Percentiles rank a stretch among this genome's conserved stretches.
These are phyloP conservation scores for Choricystis sp. DNA, from an alignment of 139 green algal genomes.

Conservation along the genomic window DNA sequence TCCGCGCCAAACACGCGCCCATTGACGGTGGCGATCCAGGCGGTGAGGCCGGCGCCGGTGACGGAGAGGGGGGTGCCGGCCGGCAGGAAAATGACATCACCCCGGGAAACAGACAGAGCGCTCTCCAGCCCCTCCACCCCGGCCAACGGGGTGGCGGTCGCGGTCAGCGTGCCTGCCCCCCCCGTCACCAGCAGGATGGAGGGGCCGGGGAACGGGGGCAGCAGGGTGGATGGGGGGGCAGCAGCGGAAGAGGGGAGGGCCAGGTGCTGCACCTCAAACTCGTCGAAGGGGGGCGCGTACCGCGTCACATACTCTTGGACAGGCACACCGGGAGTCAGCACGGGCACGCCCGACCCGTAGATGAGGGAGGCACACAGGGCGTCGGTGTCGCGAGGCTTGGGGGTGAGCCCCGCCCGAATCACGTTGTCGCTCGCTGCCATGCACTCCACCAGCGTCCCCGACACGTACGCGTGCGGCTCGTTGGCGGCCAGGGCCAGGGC, in stretches of 20 bases:
- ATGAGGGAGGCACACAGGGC: conserved; percentile 79
- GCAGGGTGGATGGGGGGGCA: background rate
- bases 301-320: background rate
- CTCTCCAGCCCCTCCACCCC: background rate
- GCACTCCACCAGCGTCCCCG: conserved; percentile 70
- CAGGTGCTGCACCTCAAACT: conserved; percentile 92
- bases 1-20: background rate
- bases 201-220: conserved; percentile 9
- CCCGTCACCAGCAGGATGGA: conserved; percentile 14
- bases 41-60: background rate
- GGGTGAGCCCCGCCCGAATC: conserved; percentile 85
- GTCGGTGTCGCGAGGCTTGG: conserved; percentile 76
- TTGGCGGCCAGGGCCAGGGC: conserved; percentile 83
- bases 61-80: conserved; percentile 4
- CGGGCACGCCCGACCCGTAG: conserved; percentile 46
- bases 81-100: conserved; percentile 16
- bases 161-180: conserved; percentile 1
- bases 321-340: conserved; percentile 6
- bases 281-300: conserved; percentile 42
- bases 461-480: conserved; percentile 92
- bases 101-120: conserved; percentile 3
- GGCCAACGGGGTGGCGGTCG: background rate
- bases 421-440: conserved; percentile 97
- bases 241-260: conserved; percentile 1
- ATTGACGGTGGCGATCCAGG: background rate